Base-by-base conservation (phyloP, 2,329 filamentous ascomycete genomes). In the Ophiostoma quercus region DNA sequence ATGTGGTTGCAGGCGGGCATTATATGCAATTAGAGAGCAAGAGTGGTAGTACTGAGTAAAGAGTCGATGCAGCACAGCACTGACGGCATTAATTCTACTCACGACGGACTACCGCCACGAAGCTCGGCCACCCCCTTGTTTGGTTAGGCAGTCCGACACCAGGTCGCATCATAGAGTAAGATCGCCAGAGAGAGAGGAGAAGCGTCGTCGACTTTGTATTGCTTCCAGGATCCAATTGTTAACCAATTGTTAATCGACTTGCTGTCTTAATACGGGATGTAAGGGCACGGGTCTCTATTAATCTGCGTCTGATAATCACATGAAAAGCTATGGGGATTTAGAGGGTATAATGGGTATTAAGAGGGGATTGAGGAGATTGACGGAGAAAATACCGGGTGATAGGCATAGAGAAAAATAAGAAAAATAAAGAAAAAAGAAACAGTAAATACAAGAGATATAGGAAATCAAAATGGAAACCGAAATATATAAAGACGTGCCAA, bases 121-220 rank as follows among this genome's bases (percentile, higher is more conserved):
- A 25, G n/a, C 51, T 57, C 51, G 51, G 51, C n/a, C 51, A 57
- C 22, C 22, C 51, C 51, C 51, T 16, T 57, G 51, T 57, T 57
- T 11, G 22, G 51, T 29, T 57, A 57, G 51, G 51, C 22, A 4
- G 51, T 57, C 51, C 51, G 51, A 16, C 51, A 57, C 22, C 51
- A 57, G 51, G 51, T 57, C 9, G 51, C 51, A 57, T 25, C 22
- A 57, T 25, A 57, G 51, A 29, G 22, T 29, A 25, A 57, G 12
- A 57, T 29, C n/a, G 12, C 51, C 51, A 57, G n/a, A 16, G 47
- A 51, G 47, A 51, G 43, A 51, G 5, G 43, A 41, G 43, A 51
- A 51, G 14, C 47, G 47, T 51, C 47, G 47, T 51, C 47, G n/a
- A 22, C 2, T 19, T 22, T 41, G 12, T 14, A 41, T 41, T 41